Conservation (phyloP, 352 stramenopile genomes). For the Phytophthora pisi region DNA sequence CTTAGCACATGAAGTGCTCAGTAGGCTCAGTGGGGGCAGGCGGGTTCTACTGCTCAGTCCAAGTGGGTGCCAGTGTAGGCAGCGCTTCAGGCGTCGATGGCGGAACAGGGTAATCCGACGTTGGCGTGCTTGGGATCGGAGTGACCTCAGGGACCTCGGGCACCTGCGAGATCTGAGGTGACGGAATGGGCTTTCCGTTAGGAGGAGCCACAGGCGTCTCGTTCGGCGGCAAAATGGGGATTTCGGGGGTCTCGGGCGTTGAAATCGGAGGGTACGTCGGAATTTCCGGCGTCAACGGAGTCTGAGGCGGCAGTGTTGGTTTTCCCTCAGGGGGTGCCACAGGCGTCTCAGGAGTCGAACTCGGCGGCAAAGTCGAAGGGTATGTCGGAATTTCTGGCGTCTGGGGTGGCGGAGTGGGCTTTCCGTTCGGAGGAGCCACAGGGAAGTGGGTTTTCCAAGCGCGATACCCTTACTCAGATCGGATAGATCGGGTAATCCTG, state of each 20-base stretch:
- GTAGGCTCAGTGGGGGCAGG: conserved; percentile 1
- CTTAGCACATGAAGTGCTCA: conserved; percentile 11
- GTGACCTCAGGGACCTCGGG: neutral
- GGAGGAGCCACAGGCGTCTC: too few relatives aligned
- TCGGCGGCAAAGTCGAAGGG: neutral
- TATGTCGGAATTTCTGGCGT: neutral
- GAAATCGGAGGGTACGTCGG: neutral
- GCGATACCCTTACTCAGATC: neutral
- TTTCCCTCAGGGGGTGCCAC: conserved; percentile 4
- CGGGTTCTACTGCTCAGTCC: neutral
- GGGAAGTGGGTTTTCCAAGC: neutral
- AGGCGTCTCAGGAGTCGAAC: neutral
- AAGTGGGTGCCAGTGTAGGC: neutral
- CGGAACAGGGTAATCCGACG: neutral
- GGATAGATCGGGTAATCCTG: neutral
- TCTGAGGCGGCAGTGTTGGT: neutral
- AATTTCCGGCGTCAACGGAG: neutral
- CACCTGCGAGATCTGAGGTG: too few relatives aligned
- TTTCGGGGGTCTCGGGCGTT: neutral
- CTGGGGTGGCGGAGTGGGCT: neutral
- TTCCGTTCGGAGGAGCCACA: neutral
- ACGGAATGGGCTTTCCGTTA: too few relatives aligned
- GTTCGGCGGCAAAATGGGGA: too few relatives aligned
- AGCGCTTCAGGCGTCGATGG: neutral
- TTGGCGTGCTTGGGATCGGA: neutral